A percentile compares a stretch with the other conserved stretches of the same genome.
Evolutionary conservation across 306 rosid species (phyloP).

Genomic region (Astragalus glycyphyllos): DNA sequence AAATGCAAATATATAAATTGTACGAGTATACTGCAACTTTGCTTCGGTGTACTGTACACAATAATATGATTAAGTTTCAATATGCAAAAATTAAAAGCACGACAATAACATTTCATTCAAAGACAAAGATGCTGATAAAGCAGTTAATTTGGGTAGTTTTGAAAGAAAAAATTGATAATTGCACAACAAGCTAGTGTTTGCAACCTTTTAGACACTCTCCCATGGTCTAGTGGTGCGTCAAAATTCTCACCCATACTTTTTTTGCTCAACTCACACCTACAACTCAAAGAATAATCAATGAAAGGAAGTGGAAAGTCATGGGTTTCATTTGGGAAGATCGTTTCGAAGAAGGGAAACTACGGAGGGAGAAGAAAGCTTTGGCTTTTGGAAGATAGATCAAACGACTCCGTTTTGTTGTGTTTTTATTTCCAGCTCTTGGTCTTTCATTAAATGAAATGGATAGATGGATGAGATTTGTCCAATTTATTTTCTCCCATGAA

Average conservation of each 20-base stretch:
- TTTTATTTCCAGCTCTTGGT: too few species aligned
- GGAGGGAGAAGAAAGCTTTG: too few species aligned
- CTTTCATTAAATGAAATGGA: too few species aligned
- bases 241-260: slow-evolving; percentile 63
- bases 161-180: slow-evolving; percentile 29
- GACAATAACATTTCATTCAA: slow-evolving; percentile 10
- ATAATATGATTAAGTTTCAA: slow-evolving; percentile 10
- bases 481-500: too few species aligned
- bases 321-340: too few species aligned
- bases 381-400: too few species aligned
- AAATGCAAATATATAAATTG: too few species aligned
- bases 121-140: not conserved
- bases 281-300: not conserved
- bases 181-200: slow-evolving; percentile 30
- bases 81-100: slow-evolving; percentile 7
- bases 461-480: too few species aligned
- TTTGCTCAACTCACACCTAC: slow-evolving; percentile 35
- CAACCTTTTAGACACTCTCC: slow-evolving; percentile 83
- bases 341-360: too few species aligned
- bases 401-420: too few species aligned
- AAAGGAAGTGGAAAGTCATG: too few species aligned
- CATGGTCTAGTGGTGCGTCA: slow-evolving; percentile 91
- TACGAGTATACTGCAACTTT: too few species aligned
- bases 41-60: slow-evolving; percentile 24
- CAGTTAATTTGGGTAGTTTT: not conserved